These are phyloP conservation scores for Sporothrix humicola DNA, from an alignment of 2,329 filamentous ascomycete species.

Conservation along the genomic window DNA sequence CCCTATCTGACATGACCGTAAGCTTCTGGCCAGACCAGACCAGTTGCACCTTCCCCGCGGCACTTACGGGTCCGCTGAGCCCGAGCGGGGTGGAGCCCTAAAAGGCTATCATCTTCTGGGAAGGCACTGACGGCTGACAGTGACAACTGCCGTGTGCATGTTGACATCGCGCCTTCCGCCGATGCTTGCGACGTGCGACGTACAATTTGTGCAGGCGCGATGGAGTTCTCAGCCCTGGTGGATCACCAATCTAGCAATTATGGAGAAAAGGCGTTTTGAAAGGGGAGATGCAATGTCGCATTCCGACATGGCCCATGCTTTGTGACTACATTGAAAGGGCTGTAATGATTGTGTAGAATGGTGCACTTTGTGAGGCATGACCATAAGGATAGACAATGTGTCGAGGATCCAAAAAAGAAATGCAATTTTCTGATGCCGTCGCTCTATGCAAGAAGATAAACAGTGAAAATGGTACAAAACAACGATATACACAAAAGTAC, in stretches of 20 bases:
- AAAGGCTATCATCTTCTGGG: not conserved
- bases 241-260: not conserved
- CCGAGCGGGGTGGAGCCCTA: not conserved
- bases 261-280: not conserved
- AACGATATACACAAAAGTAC: not conserved
- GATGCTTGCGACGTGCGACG: not conserved
- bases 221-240: not conserved
- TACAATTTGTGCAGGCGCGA: not conserved
- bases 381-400: not conserved
- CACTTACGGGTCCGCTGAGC: conserved; percentile 4
- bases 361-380: too few relatives aligned
- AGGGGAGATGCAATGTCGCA: conserved; percentile 17
- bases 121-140: not conserved
- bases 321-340: not conserved
- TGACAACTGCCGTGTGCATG: not conserved
- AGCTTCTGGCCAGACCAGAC: not conserved
- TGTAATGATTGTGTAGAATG: not conserved
- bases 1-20: not conserved
- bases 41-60: conserved; percentile 20
- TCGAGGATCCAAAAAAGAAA: not conserved
- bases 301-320: conserved; percentile 10
- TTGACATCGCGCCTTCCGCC: conserved; percentile 10
- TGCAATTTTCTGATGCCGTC: conserved; percentile 6
- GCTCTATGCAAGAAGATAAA: conserved; percentile 24
- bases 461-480: conserved; percentile 6